Conservation (phyloP, 371 early-diverging fungal species). For the Nosema granulosis region DNA sequence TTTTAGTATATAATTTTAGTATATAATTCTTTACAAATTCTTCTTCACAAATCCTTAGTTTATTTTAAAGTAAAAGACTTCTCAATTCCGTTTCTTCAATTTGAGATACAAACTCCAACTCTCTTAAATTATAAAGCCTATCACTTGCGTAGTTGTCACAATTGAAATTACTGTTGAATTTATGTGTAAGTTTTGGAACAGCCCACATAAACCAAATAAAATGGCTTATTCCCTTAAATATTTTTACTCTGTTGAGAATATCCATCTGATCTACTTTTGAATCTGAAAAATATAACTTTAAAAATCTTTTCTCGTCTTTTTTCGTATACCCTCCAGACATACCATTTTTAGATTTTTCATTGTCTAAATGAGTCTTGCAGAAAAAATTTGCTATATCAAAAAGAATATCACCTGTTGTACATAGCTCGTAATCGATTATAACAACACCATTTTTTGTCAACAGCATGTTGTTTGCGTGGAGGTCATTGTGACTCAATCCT, state of each 20-base stretch:
- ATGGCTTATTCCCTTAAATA: conserved; percentile 16
- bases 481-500: conserved; percentile 38
- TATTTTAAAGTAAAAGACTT: no score
- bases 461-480: conserved; percentile 43
- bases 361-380: conserved; percentile 27
- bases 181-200: background rate
- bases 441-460: background rate
- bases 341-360: background rate
- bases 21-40: no score
- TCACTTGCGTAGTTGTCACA: background rate
- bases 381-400: conserved; percentile 47
- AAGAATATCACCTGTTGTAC: conserved; percentile 5
- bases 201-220: conserved; percentile 48
- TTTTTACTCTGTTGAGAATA: background rate
- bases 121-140: no score
- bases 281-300: conserved; percentile 25
- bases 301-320: conserved; percentile 25
- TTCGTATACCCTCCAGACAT: background rate
- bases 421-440: conserved; percentile 42
- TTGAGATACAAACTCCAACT: no score
- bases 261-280: background rate
- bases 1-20: no score
- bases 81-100: no score
- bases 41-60: no score
- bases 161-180: background rate